Percentiles rank a stretch among this genome's conserved stretches.
phyloP scores from a whole-genome alignment of 768 basidiomycete genomes.

The Termitomyces sp. region DNA sequence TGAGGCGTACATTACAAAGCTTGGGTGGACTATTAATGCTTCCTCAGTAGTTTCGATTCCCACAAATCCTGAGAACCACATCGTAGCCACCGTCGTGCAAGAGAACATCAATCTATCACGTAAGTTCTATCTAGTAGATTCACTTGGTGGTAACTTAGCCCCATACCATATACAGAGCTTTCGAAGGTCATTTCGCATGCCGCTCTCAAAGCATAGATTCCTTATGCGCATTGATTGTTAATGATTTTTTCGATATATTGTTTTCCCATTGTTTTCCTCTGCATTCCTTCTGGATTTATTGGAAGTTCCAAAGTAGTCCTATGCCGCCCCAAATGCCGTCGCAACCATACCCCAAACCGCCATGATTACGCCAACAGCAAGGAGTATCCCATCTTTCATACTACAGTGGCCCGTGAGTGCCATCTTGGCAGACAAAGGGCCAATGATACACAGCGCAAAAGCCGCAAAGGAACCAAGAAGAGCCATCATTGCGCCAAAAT shows the following conservation, averaged over 20 bases:
- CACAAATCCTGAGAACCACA: constrained; percentile 83
- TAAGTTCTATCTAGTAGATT: constrained; percentile 31
- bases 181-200: constrained; percentile 73
- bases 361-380: constrained; percentile 54
- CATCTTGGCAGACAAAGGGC: constrained; percentile 70
- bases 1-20: constrained; percentile 50
- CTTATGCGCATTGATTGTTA: not conserved
- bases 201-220: constrained; percentile 41
- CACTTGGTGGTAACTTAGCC: constrained; percentile 3
- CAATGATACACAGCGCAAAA: constrained; percentile 67
- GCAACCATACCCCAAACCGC: constrained; percentile 73
- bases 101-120: constrained; percentile 79
- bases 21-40: constrained; percentile 63
- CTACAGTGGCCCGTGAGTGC: constrained; percentile 44
- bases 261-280: not conserved
- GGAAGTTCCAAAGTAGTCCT: not conserved
- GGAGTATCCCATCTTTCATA: constrained; percentile 46
- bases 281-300: not conserved
- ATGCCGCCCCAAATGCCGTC: constrained; percentile 48
- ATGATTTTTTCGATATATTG: not conserved
- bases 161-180: constrained; percentile 43
- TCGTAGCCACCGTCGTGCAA: constrained; percentile 79
- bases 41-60: constrained; percentile 62
- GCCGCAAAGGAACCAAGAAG: constrained; percentile 90
- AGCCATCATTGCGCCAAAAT: constrained; percentile 82